phyloP scores from a whole-genome alignment of 1,139 yeast genomes.

The Taphrina confusa region DNA sequence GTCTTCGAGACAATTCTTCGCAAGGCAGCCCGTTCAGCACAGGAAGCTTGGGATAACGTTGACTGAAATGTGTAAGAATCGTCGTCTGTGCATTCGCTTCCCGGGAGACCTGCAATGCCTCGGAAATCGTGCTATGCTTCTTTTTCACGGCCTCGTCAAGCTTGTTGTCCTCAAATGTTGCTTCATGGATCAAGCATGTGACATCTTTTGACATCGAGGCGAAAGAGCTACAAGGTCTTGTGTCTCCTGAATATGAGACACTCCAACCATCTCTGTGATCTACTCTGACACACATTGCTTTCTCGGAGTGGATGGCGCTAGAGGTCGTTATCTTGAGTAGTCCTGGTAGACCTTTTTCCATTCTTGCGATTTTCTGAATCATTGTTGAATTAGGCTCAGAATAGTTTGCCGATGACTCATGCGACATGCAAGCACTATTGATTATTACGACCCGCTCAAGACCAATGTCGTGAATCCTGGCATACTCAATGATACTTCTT shows the following conservation, averaged over 20 bases:
- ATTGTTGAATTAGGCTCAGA: neutral
- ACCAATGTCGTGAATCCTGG: constrained; percentile 57
- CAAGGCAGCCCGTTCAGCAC: neutral
- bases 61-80: constrained; percentile 87
- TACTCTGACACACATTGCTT: constrained; percentile 18
- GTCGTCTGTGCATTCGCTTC: constrained; percentile 70
- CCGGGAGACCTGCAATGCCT: constrained; percentile 70
- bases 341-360: constrained; percentile 15
- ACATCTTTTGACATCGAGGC: constrained; percentile 65
- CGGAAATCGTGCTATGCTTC: constrained; percentile 86
- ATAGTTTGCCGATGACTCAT: neutral
- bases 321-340: constrained; percentile 6
- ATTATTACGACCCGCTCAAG: constrained; percentile 39
- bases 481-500: constrained; percentile 71
- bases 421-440: neutral
- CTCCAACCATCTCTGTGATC: constrained; percentile 42
- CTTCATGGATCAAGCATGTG: constrained; percentile 85
- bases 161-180: constrained; percentile 80
- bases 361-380: neutral
- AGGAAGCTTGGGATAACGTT: constrained; percentile 50
- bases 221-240: constrained; percentile 74
- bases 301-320: constrained; percentile 27
- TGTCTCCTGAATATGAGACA: constrained; percentile 90
- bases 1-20: neutral
- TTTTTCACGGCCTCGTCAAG: constrained; percentile 79